Percentiles rank a stretch among this genome's conserved stretches.
These are phyloP conservation scores for Letharia lupina DNA, from an alignment of 495 filamentous ascomycete genomes.

Conservation along the genomic window DNA sequence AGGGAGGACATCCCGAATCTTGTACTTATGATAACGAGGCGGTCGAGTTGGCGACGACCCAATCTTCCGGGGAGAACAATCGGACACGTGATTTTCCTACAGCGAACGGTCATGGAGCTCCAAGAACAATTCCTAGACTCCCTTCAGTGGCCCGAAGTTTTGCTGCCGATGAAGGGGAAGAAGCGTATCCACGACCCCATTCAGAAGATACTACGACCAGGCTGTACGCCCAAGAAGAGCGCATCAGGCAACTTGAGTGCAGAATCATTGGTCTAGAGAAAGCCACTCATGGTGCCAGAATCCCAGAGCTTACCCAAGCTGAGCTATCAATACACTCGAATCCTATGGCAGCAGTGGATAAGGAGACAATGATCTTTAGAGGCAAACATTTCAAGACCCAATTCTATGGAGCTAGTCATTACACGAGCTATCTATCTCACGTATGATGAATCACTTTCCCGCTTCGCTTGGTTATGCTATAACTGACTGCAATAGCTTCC, in stretches of 20 bases:
- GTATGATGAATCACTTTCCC: conserved; percentile 28
- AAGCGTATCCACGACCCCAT: background rate
- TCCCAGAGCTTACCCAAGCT: conserved; percentile 8
- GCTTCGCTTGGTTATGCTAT: background rate
- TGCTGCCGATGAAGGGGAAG: conserved; percentile 9
- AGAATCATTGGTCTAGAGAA: conserved; percentile 18
- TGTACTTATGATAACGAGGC: conserved; percentile 26
- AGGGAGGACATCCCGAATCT: conserved; percentile 23
- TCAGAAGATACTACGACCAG: conserved; percentile 7
- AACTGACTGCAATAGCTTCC: conserved; percentile 36
- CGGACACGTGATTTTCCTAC: conserved; percentile 7
- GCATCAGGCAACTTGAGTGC: conserved; percentile 18
- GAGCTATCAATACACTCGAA: background rate
- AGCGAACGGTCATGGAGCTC: conserved; percentile 1
- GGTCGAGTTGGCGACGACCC: conserved; percentile 3
- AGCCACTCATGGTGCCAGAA: conserved; percentile 12
- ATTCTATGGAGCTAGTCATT: conserved; percentile 43
- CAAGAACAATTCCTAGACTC: conserved; percentile 5
- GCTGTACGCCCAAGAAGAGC: conserved; percentile 16
- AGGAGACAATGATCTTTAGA: conserved; percentile 35
- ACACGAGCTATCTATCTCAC: conserved; percentile 38
- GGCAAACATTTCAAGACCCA: conserved; percentile 42
- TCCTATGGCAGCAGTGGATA: conserved; percentile 7
- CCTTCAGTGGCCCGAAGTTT: conserved; percentile 16
- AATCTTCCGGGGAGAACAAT: conserved; percentile 3